Conservation (phyloP, 768 basidiomycete genomes). For the Exsudoporus frostii region DNA sequence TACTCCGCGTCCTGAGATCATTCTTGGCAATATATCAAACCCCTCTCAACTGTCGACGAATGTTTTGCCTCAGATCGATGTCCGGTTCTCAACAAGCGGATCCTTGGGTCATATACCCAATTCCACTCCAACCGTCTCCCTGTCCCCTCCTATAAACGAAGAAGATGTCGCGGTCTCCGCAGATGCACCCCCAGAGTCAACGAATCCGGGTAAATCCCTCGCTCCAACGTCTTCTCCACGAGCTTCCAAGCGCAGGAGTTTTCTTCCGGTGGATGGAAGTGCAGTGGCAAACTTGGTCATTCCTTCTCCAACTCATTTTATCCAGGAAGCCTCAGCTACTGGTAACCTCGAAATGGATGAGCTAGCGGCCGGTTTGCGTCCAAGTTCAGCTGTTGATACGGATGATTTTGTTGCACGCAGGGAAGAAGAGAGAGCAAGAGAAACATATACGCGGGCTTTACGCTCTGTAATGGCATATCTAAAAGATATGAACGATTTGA, state of each 20-base stretch:
- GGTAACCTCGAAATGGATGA: conserved; percentile 34
- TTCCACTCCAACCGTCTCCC: conserved; percentile 30
- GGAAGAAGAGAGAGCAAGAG: conserved; percentile 70
- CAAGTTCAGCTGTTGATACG: conserved; percentile 47
- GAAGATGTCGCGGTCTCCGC: conserved; percentile 15
- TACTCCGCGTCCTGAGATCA: conserved; percentile 10
- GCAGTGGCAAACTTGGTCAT: conserved; percentile 57
- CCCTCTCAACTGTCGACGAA: conserved; percentile 34
- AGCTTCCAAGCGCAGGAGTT: conserved; percentile 76
- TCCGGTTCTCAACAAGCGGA: conserved; percentile 71
- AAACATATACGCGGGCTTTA: conserved; percentile 75
- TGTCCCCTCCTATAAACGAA: conserved; percentile 23
- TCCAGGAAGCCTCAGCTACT: conserved; percentile 47
- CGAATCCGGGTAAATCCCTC: conserved; percentile 33
- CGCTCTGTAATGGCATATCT: conserved; percentile 95
- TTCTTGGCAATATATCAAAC: conserved; percentile 20
- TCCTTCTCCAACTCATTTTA: conserved; percentile 60
- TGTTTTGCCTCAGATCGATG: conserved; percentile 59
- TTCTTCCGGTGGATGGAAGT: conserved; percentile 78
- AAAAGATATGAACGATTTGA: conserved; percentile 91
- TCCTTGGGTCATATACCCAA: conserved; percentile 49
- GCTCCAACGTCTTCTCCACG: conserved; percentile 43
- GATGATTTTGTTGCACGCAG: conserved; percentile 45
- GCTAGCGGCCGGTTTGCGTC: conserved; percentile 27
- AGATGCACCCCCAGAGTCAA: conserved; percentile 1